Base-by-base conservation (phyloP, 2,329 filamentous ascomycete species). In the Fusarium sp. region DNA sequence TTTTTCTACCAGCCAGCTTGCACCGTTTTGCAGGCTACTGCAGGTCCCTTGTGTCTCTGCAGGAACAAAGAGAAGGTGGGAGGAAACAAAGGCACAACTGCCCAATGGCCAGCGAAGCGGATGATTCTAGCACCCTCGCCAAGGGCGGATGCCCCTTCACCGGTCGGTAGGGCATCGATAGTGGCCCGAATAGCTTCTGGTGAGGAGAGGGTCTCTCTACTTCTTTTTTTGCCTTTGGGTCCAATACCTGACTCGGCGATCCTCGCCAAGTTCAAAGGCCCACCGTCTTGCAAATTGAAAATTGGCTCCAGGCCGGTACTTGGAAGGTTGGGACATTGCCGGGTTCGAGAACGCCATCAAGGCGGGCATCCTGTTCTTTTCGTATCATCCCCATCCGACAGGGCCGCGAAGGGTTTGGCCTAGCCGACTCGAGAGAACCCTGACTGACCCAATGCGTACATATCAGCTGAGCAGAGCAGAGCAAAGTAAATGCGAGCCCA, bases 171-270 rank as follows among this genome's bases (percentile, higher is more conserved):
- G 6, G 16, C 15, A 30, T 13, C 23, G 27, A 47, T 30, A 47
- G 31, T 34, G 31, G 23, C 23, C 23, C 23, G 23, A 23, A 23
- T 23, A 23, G 8, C 43, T 27, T 46, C 43, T 28, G 8, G 43
- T 23, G 3, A 23, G 8, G 16, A 46, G 18, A 23, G 16, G 59
- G 31, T 23, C 53, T 23, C 18, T 23, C 23, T 23, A 4, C 23
- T 34, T 34, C 9, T 9, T 9, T 34, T 34, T 34, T 27, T 7
- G 34, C 16, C 18, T 36, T 36, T 50, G 44, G 47, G 36, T 48
- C 31, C 31, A 16, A 53, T 39, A 15, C 47, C 67, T 71, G 63
- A 71, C 54, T 71, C 67, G 51, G 51, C 47, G 47, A 71, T 71
- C 15, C 67, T 55, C 64, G 59, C 34, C 60, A 56, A 60, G 50